Conservation (phyloP, 345 rosid genomes). For the Chamaenerion angustifolium region DNA sequence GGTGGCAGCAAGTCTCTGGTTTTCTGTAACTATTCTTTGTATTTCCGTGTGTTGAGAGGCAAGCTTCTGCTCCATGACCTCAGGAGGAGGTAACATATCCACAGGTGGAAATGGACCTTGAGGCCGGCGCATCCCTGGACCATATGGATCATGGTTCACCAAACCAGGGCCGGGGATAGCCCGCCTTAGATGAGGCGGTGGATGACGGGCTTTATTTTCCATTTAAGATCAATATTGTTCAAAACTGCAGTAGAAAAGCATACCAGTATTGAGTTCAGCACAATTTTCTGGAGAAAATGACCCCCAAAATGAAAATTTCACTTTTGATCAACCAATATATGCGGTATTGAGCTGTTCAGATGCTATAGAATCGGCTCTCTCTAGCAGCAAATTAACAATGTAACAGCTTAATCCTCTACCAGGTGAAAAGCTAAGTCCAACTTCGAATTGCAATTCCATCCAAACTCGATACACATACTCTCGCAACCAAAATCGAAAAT, state of each 20-base stretch:
- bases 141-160: conserved; percentile 43
- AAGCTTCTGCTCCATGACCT: conserved; percentile 79
- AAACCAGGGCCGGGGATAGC: conserved; percentile 52
- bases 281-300: too few relatives aligned
- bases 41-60: conserved; percentile 74
- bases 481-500: too few relatives aligned
- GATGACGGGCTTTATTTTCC: conserved; percentile 81
- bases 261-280: too few relatives aligned
- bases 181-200: conserved; percentile 55
- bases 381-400: too few relatives aligned
- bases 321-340: too few relatives aligned
- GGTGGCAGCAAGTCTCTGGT: conserved; percentile 72
- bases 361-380: too few relatives aligned
- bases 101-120: conserved; percentile 42
- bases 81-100: conserved; percentile 69
- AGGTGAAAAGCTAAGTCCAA: too few relatives aligned
- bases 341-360: too few relatives aligned
- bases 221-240: conserved; percentile 12
- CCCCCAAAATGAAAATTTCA: too few relatives aligned
- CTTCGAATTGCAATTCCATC: too few relatives aligned
- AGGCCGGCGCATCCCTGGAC: conserved; percentile 32
- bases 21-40: conserved; percentile 80
- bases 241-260: background rate
- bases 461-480: too few relatives aligned
- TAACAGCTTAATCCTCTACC: too few relatives aligned